Evolutionary conservation across 305 asterid genomes (phyloP), one percentile per base, ranked within the genome.

Genomic region (Lippia alba): DNA sequence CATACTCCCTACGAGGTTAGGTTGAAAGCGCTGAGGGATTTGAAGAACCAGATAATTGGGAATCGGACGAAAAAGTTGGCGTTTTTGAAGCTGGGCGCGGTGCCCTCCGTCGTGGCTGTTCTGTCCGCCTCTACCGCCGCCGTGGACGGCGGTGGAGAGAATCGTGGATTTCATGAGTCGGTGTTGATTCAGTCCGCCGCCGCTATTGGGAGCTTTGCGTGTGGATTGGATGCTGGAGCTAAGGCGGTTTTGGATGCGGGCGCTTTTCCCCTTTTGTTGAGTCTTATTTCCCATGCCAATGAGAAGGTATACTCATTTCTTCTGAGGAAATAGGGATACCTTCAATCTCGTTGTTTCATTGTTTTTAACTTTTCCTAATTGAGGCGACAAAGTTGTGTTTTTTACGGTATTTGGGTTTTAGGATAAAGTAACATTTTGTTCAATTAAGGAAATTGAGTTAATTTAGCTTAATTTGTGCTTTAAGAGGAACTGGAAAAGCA

Each of bases 31-130:
- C 70, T 94, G 71, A 82, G 99, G 79, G 96, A 88, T 64, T 80
- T 94, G 69, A 94, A 94, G 84, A 94, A 94, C 75, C 97, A 88
- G 74, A 94, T 94, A 12, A 94, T 94, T 16, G 99, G 99, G 8
- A 94, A 90, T 73, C 99, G 91, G 5, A 94, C 97, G 1, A 91
- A 90, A 67, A 94, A 94, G 82, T 75, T 88, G 5, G 81, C 84
- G 45, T 94, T 82, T 69, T 76, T 94, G 72, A 90, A 89, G 82
- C 91, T 91, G 61, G 97, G 96, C 53, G 99, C 99, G 49, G 96
- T 88, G 57, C 92, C 96, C 40, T 81, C 79, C 45, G 85, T 94
- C 56, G 91, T 85, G 71, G 72, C 89, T 4, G 78, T 87, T 45
- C 82, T 91, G 55, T 84, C 95, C 39, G 46, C 87, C 40, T 71